Percentiles rank a stretch among this genome's conserved stretches.
These are phyloP conservation scores for Mortierella sp. DNA, from an alignment of 371 early-diverging fungal genomes.

Conservation along the genomic window DNA sequence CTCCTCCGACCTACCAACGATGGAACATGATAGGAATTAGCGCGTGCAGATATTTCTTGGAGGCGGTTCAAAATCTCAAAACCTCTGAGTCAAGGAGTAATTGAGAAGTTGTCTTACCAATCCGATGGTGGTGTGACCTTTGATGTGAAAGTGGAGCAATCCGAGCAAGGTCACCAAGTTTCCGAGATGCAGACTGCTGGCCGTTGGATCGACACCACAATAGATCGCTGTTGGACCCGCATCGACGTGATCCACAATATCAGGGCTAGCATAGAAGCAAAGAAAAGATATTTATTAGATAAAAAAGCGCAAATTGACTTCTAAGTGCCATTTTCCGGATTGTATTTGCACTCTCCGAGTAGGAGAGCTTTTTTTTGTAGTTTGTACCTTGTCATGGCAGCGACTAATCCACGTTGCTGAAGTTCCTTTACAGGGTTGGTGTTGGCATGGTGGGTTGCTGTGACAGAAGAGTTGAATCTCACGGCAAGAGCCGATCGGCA, in stretches of 20 bases:
- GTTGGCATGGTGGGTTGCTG: conserved; percentile 18
- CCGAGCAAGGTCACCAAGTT: conserved; percentile 90
- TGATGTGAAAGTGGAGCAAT: conserved; percentile 85
- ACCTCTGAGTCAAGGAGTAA: neutral
- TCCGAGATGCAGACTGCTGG: conserved; percentile 91
- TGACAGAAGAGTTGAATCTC: conserved; percentile 27
- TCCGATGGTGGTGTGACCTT: conserved; percentile 88
- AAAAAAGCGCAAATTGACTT: no score
- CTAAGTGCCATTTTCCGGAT: no score
- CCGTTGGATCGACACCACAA: conserved; percentile 97
- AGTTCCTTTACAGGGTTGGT: conserved; percentile 50
- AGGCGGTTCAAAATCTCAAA: no score
- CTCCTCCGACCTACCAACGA: conserved; percentile 84
- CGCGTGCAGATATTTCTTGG: neutral
- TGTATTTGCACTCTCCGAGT: neutral
- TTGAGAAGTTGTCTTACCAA: conserved; percentile 67
- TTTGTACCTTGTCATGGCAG: conserved; percentile 49
- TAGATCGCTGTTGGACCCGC: conserved; percentile 75
- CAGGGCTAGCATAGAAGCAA: conserved; percentile 57
- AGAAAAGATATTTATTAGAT: neutral
- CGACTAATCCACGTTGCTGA: conserved; percentile 51
- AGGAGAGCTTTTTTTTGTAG: neutral
- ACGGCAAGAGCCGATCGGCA: neutral
- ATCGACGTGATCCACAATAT: conserved; percentile 62
- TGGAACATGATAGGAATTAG: neutral